Evolutionary conservation across 495 filamentous ascomycete genomes (phyloP), one percentile per base, ranked within the genome.

Genomic region (Acidomyces sp.): DNA sequence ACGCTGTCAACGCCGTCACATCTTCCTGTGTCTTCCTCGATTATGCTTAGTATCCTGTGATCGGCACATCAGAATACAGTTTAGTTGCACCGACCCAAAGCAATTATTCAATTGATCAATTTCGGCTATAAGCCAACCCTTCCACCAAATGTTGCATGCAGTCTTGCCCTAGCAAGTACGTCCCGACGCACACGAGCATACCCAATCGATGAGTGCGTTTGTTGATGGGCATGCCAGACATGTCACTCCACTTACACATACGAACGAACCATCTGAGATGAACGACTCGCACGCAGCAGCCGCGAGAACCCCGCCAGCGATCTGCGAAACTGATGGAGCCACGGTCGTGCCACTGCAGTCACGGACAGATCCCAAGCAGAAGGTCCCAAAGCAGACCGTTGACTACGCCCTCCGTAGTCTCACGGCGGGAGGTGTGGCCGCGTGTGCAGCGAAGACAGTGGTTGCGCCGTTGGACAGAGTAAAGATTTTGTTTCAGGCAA

Each of bases 401-500:
- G 81, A 93, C 41, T 97, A 95, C 63, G 64, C 88, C 32, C 62
- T 80, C 56, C 70, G 80, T 50, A 86, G 77, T 42, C 85, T 81
- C 13, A 56, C 92, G 30, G 88, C 88, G 10, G 88, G 88, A 33
- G 88, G 88, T 10, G 32, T 93, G 43, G 90, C 88, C 27, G 88
- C 85, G 22, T 58, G 53, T 38, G 50, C 50, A 85, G 90, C 83
- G 48, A 97, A 97, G 69, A 94, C 88, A 0, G 67, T 92, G 13
- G 93, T 97, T 11, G 90, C 83, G 19, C 90, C 90, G 24, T 82
- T 97, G 39, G 90, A 97, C 64, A 78, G 90, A 31, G 90, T 97
- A 55, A 97, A 97, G 60, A 97, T 97, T 57, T 80, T 97, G 36
- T 96, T 97, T 66, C 90, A 97, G 62, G 78, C 90, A 37, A 82